These are phyloP conservation scores for Gossypium rotundifolium DNA, from an alignment of 345 rosid species.

Conservation along the genomic window DNA sequence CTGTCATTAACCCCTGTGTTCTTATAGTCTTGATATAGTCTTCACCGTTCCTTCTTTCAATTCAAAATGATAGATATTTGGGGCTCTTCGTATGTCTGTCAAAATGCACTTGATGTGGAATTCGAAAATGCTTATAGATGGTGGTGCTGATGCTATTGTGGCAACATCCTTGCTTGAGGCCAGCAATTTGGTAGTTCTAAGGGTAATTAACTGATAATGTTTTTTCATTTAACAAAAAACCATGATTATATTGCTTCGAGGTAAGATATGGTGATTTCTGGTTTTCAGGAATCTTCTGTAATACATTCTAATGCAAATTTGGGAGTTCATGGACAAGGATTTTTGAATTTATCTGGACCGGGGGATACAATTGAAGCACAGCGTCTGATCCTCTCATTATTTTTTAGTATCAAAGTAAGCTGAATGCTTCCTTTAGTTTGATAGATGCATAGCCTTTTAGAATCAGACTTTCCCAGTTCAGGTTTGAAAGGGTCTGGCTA, in stretches of 20 bases:
- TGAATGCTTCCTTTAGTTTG: slow-evolving; percentile 8
- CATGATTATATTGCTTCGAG: slow-evolving; percentile 8
- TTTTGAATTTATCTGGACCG: slow-evolving; percentile 58
- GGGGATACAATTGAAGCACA: slow-evolving; percentile 62
- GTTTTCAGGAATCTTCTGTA: slow-evolving; percentile 50
- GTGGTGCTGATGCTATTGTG: slow-evolving; percentile 47
- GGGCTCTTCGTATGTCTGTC: slow-evolving; percentile 66
- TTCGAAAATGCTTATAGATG: slow-evolving; percentile 60
- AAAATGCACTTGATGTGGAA: slow-evolving; percentile 72
- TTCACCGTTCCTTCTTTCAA: slow-evolving; percentile 9
- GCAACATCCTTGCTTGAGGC: slow-evolving; percentile 64
- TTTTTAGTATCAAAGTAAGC: slow-evolving; percentile 57
- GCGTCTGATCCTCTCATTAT: slow-evolving; percentile 53
- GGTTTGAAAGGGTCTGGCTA: background rate
- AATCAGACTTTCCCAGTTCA: background rate
- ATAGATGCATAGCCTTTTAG: background rate
- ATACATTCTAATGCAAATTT: slow-evolving; percentile 70
- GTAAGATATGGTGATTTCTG: background rate
- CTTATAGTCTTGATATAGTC: background rate
- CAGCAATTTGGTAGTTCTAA: slow-evolving; percentile 62
- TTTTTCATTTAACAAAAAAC: background rate
- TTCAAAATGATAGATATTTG: slow-evolving; percentile 43
- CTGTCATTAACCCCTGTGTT: background rate
- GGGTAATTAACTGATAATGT: slow-evolving; percentile 30
- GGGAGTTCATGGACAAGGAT: slow-evolving; percentile 73